Conservation (phyloP, 805 yeast genomes). For the Ogataea parapolymorpha region DNA sequence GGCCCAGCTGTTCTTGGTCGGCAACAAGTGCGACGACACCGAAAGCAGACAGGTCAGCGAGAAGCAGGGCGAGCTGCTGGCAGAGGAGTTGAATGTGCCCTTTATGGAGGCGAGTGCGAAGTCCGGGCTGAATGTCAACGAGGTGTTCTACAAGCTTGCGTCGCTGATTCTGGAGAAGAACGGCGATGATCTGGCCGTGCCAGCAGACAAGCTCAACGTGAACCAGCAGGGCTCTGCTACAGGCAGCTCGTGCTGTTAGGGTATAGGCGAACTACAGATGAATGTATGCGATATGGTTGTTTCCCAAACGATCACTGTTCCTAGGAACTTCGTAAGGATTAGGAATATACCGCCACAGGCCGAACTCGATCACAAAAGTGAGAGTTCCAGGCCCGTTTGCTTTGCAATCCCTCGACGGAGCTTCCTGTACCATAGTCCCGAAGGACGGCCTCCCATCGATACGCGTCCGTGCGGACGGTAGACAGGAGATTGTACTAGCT, state of each 20-base stretch:
- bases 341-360: constrained; percentile 97
- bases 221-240: constrained; percentile 20
- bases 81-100: constrained; percentile 81
- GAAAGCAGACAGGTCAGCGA: constrained; percentile 81
- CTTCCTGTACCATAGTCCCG: constrained; percentile 63
- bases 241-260: constrained; percentile 19
- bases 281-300: constrained; percentile 98
- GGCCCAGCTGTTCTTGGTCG: constrained; percentile 90
- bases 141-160: constrained; percentile 87
- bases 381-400: constrained; percentile 35
- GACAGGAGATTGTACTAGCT: constrained; percentile 34
- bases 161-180: constrained; percentile 80
- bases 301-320: constrained; percentile 98
- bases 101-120: constrained; percentile 97
- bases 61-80: constrained; percentile 89
- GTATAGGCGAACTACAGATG: constrained; percentile 8
- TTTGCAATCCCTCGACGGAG: constrained; percentile 99
- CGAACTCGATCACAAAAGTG: constrained; percentile 55
- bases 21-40: constrained; percentile 91
- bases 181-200: constrained; percentile 37
- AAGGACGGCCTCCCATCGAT: constrained; percentile 25
- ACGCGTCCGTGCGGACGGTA: constrained; percentile 23
- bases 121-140: constrained; percentile 87
- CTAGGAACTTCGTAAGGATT: constrained; percentile 90
- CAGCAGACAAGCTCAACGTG: constrained; percentile 28